Percentiles rank a stretch among this genome's conserved stretches.
Conservation (phyloP, 352 stramenopile genomes). For the Globisporangium barbulae region DNA sequence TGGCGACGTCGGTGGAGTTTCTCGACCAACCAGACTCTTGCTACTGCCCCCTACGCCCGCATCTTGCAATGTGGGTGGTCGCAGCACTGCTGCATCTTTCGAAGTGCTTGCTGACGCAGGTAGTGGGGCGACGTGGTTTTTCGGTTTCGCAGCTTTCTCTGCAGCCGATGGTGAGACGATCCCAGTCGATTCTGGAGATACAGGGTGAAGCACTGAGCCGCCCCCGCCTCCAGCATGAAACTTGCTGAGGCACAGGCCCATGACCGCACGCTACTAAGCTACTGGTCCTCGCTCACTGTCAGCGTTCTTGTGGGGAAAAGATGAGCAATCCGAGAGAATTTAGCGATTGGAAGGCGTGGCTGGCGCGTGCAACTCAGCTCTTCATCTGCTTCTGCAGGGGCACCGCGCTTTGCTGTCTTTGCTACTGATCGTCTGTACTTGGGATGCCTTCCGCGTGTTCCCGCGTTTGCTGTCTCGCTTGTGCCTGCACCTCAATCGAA, state of each 20-base stretch:
- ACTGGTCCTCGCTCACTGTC: neutral
- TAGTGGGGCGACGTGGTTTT: conserved; percentile 19
- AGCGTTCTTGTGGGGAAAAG: neutral
- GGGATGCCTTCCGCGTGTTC: neutral
- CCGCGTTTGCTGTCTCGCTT: neutral
- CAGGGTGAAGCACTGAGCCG: neutral
- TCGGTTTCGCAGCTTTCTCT: neutral
- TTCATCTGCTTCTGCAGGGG: neutral
- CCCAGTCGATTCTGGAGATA: neutral
- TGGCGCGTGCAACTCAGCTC: neutral
- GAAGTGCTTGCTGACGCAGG: neutral
- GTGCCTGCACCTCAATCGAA: neutral
- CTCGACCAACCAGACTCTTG: neutral
- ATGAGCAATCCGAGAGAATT: neutral
- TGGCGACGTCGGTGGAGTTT: neutral
- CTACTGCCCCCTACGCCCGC: neutral
- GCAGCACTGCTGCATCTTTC: neutral
- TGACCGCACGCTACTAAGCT: neutral
- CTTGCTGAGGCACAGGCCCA: conserved; percentile 17
- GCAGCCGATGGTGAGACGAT: neutral
- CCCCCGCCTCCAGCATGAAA: conserved; percentile 5
- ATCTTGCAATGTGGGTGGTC: neutral
- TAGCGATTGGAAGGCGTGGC: neutral
- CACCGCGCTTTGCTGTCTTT: neutral
- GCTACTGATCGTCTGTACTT: neutral